Base-by-base conservation (phyloP, 768 basidiomycete genomes). In the Mycena amicta region DNA sequence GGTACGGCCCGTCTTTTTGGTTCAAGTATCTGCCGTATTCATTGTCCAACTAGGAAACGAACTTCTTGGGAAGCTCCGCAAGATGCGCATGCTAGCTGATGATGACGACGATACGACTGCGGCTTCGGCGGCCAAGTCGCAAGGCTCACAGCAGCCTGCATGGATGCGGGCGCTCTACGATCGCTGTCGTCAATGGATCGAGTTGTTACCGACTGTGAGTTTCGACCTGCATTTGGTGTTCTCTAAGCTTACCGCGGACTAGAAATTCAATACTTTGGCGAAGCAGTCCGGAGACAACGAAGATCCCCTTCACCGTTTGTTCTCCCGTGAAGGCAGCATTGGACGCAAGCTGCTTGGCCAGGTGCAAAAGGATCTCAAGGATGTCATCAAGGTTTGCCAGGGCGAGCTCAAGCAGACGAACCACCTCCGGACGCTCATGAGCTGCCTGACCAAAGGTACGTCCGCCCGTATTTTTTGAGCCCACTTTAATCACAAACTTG, bases 391-490 rank as follows among this genome's bases (percentile, higher is more conserved):
- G 68, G 92, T 97, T 41, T 95, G 93, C 72, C 81, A 86, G 66
- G 95, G 95, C 51, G 84, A 84, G 62, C 75, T 93, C 52, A 97
- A 97, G 78, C 95, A 97, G 73, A 98, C 96, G 1, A 99, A 99
- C 70, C 93, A 97, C 68, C 78, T 96, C 27, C 88, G 97, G n/a
- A 86, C 85, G 3, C 78, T 99, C 26, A 90, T 98, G 87, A 92
- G 92, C 64, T 82, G 87, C 31, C 75, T 96, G 57, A 95, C 89
- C 13, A 97, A 96, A 81, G 95, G 95, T 89, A 63, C 49, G 75
- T 68, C 13, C n/a, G 25, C 23, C 1, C 25, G 4, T 46, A 18
- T 20, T 43, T 37, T 33, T 53, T 41, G 20, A 30, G 49, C 5
- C 40, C 33, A 11, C 27, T 43, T 52, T 55, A 23, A 55, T 66